Conservation (phyloP, 257 asterid genomes). For the Marsdenia floribunda region DNA sequence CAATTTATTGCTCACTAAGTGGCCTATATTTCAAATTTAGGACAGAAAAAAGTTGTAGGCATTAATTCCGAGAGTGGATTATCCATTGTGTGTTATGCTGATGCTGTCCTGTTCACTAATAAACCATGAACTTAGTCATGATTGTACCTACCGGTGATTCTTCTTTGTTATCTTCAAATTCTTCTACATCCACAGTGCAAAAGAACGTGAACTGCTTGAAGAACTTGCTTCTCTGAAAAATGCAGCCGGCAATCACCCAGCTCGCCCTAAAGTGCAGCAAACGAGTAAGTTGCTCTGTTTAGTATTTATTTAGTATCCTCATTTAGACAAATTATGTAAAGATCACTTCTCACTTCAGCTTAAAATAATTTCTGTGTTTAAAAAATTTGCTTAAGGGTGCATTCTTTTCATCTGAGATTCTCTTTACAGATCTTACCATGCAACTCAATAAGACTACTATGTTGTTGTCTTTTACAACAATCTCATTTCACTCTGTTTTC, state of each 20-base stretch:
- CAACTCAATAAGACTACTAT: background rate
- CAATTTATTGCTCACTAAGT: background rate
- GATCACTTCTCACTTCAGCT: background rate
- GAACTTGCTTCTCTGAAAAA: conserved; percentile 69
- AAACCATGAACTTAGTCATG: background rate
- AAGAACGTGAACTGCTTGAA: conserved; percentile 85
- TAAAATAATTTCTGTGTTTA: background rate
- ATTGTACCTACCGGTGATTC: background rate
- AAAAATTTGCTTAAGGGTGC: background rate
- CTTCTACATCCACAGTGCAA: conserved; percentile 37
- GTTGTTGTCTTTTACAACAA: background rate
- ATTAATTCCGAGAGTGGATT: background rate
- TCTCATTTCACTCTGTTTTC: conserved; percentile 17
- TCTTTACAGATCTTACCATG: background rate
- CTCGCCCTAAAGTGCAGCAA: conserved; percentile 59
- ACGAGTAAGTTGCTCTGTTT: conserved; percentile 44
- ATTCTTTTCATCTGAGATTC: background rate
- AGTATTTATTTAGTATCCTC: background rate
- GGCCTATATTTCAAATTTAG: background rate
- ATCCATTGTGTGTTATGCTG: background rate
- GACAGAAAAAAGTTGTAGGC: background rate
- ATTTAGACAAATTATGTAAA: background rate
- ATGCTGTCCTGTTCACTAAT: background rate
- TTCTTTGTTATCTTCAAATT: background rate
- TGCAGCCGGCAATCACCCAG: conserved; percentile 47